A percentile compares a stretch with the other conserved stretches of the same genome.
These are phyloP conservation scores for Cyberlindnera xylosilytica DNA, from an alignment of 805 yeast species.

Conservation along the genomic window DNA sequence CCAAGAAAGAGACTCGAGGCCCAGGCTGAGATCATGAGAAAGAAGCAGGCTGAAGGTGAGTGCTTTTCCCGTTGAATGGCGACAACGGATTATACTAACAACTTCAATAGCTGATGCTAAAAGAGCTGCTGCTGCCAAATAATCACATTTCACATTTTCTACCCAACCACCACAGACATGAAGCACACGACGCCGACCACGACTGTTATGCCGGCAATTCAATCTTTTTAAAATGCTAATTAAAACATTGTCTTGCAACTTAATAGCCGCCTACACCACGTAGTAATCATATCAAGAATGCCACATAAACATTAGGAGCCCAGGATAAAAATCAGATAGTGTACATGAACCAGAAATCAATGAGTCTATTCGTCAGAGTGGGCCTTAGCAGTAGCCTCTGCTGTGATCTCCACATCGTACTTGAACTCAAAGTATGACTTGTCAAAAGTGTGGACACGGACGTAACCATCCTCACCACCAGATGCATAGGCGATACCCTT, in stretches of 20 bases:
- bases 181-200: constrained; percentile 4
- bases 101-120: constrained; percentile 43
- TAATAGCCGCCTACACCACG: too few species aligned
- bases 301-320: not conserved
- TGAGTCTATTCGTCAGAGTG: constrained; percentile 2
- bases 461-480: constrained; percentile 98
- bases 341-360: not conserved
- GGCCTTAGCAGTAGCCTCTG: constrained; percentile 37
- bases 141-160: too few species aligned
- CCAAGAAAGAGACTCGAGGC: constrained; percentile 81
- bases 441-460: constrained; percentile 91
- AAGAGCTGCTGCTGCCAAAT: constrained; percentile 35
- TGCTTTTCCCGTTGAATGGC: constrained; percentile 15
- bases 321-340: not conserved
- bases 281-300: not conserved
- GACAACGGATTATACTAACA: constrained; percentile 9
- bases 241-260: not conserved
- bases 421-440: constrained; percentile 89
- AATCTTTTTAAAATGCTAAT: not conserved
- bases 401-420: constrained; percentile 87
- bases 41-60: constrained; percentile 81
- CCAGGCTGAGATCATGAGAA: constrained; percentile 88
- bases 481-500: constrained; percentile 91
- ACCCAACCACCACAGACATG: too few species aligned
- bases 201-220: constrained; percentile 2